Evolutionary conservation across 371 early-diverging fungal genomes (phyloP), one percentile per base, ranked within the genome.

Genomic region (Ordospora colligata): DNA sequence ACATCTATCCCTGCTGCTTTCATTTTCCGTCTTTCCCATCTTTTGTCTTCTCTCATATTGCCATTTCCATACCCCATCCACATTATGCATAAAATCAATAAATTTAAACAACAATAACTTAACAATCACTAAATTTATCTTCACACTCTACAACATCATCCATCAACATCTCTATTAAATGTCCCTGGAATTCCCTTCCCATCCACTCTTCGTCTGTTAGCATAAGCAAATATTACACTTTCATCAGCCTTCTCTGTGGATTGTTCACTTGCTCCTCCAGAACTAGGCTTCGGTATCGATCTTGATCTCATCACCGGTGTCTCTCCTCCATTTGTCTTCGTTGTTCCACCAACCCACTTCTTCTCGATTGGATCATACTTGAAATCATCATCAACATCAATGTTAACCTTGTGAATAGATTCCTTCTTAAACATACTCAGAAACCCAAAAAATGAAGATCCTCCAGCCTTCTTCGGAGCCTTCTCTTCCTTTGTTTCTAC

Each of bases 361-460:
- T 73, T 73, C 19, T 51, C 46, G 1, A 73, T 53, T 10, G 66
- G 66, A 54, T 73, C 74, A 54, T 73, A 73, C 14, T 45, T 44
- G 50, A 66, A 65, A 25, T 73, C 74, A 44, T 52, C 67, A 45
- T 58, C 46, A 14, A 43, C 52, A 40, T 63, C 42, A 25, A 73
- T 42, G 6, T 66, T 65, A 14, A 66, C 51, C 44, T 73, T 73
- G 25, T 73, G 40, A 53, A 37, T 22, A 7, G 51, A 21, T 27
- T 73, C 67, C 12, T 49, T 47, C 8, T 64, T 72, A 21, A 73
- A 73, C 42, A 73, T 8, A 46, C 52, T 66, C 52, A 73, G 53
- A 43, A 73, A 53, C 7, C 44, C 37, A 65, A 73, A 73, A 53
- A 73, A 69, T 2, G 69, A 69, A 37, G n/a, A 40, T 12, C 43